Percentiles rank a stretch among this genome's conserved stretches.
Evolutionary conservation across 73 alveolate species (phyloP).

Genomic region (Paramecium caudatum): DNA sequence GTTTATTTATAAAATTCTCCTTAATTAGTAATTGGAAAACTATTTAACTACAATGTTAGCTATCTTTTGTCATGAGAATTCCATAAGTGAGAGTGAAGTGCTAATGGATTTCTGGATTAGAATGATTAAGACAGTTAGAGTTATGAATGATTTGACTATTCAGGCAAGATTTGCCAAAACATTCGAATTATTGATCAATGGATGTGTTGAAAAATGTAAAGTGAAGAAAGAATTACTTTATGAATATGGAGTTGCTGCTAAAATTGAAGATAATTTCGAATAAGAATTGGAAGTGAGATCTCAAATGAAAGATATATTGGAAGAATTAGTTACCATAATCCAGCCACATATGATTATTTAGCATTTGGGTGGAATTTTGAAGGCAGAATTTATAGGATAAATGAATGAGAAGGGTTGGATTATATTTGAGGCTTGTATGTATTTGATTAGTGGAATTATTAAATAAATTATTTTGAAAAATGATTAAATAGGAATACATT

Average conservation of each 20-base stretch:
- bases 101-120: constrained; percentile 36
- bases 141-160: constrained; percentile 8
- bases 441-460: constrained; percentile 36
- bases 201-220: constrained; percentile 9
- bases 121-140: constrained; percentile 27
- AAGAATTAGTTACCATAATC: constrained; percentile 44
- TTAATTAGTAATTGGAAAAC: not conserved
- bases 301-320: constrained; percentile 23
- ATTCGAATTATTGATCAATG: not conserved
- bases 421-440: constrained; percentile 29
- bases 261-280: not conserved
- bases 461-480: constrained; percentile 37
- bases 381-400: not conserved
- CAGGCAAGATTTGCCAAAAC: not conserved
- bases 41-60: not conserved
- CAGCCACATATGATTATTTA: constrained; percentile 19
- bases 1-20: not conserved
- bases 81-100: not conserved
- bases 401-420: constrained; percentile 36
- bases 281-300: not conserved
- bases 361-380: constrained; percentile 14
- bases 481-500: constrained; percentile 25
- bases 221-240: not conserved
- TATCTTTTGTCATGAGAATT: constrained; percentile 27
- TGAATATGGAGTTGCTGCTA: constrained; percentile 9